Percentiles rank a stretch among this genome's conserved stretches.
Conservation (phyloP, 2,329 filamentous ascomycete genomes). For the Podosphaera fusca region DNA sequence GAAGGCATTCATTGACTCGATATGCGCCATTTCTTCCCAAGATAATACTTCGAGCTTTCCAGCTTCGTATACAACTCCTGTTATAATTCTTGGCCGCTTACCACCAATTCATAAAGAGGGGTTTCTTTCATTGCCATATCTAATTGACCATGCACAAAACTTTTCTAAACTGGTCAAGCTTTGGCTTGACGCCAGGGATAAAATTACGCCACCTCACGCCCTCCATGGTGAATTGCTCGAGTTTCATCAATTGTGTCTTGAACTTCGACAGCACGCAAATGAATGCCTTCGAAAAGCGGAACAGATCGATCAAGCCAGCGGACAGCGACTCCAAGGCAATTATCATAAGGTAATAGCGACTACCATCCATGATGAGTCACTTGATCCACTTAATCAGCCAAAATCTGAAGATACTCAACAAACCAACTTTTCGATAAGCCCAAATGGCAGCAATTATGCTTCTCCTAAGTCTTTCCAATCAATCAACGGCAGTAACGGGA, state of each 20-base stretch:
- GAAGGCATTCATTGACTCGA: constrained; percentile 65
- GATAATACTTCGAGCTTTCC: constrained; percentile 41
- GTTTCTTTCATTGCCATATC: constrained; percentile 76
- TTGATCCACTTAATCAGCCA: not conserved
- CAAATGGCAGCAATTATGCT: not conserved
- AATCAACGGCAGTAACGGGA: not conserved
- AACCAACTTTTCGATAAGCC: not conserved
- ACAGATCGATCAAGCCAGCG: constrained; percentile 1
- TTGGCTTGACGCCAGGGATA: constrained; percentile 37
- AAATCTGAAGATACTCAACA: not conserved
- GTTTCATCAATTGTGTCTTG: constrained; percentile 14
- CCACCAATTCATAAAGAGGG: constrained; percentile 67
- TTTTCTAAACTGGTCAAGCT: constrained; percentile 65
- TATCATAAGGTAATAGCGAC: not conserved
- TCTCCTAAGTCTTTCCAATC: not conserved
- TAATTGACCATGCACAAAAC: constrained; percentile 72
- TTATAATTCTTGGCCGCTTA: constrained; percentile 68
- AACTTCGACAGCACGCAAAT: constrained; percentile 14
- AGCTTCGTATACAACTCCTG: constrained; percentile 75
- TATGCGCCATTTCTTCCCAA: constrained; percentile 63
- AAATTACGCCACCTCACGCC: constrained; percentile 4
- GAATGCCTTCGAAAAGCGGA: constrained; percentile 15
- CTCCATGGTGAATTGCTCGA: constrained; percentile 14
- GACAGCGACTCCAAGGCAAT: not conserved
- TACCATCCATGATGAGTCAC: not conserved